These are phyloP conservation scores for Fraxinus paxiana DNA, from an alignment of 305 asterid species.

Conservation along the genomic window DNA sequence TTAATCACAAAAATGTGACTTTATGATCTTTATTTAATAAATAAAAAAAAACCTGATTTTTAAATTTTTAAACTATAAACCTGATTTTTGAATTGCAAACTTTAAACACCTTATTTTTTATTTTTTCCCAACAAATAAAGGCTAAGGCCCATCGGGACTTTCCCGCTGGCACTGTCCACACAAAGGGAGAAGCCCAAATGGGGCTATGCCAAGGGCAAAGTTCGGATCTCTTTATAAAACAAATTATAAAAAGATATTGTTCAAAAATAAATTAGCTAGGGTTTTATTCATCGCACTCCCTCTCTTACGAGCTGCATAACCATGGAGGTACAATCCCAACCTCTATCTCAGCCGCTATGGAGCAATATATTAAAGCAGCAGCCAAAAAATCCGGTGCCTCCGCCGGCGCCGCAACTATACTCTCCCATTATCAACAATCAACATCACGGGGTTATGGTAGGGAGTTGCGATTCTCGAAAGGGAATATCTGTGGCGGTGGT, in stretches of 20 bases:
- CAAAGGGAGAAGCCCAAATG: neutral
- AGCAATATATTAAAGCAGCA: conserved; percentile 55
- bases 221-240: neutral
- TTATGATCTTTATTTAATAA: too few species aligned
- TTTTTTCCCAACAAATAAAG: too few species aligned
- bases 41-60: too few species aligned
- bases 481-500: conserved; percentile 88
- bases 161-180: neutral
- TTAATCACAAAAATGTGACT: too few species aligned
- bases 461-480: conserved; percentile 67
- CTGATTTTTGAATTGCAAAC: too few species aligned
- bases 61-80: too few species aligned
- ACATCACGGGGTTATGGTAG: conserved; percentile 37
- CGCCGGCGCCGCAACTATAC: conserved; percentile 1
- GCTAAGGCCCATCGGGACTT: too few species aligned
- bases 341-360: conserved; percentile 51
- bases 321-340: conserved; percentile 52
- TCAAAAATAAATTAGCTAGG: conserved; percentile 24
- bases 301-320: conserved; percentile 14
- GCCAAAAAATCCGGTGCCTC: conserved; percentile 6
- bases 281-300: conserved; percentile 23
- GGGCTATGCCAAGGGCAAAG: neutral
- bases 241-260: too few species aligned
- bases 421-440: conserved; percentile 2
- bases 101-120: too few species aligned